phyloP scores from a whole-genome alignment of 2,329 filamentous ascomycete species.

The Pseudocercospora ulei region DNA sequence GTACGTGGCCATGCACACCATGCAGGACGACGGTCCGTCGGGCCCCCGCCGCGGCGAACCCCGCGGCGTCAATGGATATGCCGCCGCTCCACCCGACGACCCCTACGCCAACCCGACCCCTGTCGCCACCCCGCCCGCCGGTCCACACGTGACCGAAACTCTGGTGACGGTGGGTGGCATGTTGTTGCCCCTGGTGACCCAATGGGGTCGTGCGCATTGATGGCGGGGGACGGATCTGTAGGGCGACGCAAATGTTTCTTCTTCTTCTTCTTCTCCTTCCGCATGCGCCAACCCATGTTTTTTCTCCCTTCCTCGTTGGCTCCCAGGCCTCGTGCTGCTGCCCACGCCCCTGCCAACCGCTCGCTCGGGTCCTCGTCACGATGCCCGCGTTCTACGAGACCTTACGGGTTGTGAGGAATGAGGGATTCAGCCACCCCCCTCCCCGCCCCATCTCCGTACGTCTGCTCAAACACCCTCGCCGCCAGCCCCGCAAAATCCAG shows the following conservation, averaged over 20 bases:
- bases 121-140: constrained; percentile 1
- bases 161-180: constrained; percentile 64
- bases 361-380: no score
- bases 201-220: constrained; percentile 64
- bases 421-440: no score
- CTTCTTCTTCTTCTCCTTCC: no score
- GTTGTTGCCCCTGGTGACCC: constrained; percentile 66
- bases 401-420: no score
- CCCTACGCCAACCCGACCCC: constrained; percentile 17
- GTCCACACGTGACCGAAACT: constrained; percentile 41
- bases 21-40: constrained; percentile 60
- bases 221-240: constrained; percentile 14
- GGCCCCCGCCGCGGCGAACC: constrained; percentile 40
- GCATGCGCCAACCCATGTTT: no score
- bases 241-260: constrained; percentile 23
- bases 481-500: constrained; percentile 21
- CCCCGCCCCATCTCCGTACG: constrained; percentile 14
- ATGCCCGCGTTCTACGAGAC: no score
- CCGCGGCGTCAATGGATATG: constrained; percentile 31
- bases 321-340: no score
- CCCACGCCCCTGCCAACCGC: no score
- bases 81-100: constrained; percentile 23
- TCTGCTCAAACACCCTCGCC: constrained; percentile 21
- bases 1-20: constrained; percentile 98
- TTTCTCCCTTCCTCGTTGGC: no score